Evolutionary conservation across 2,329 filamentous ascomycete species (phyloP), one percentile per base, ranked within the genome.

Genomic region (Cercospora sesami): DNA sequence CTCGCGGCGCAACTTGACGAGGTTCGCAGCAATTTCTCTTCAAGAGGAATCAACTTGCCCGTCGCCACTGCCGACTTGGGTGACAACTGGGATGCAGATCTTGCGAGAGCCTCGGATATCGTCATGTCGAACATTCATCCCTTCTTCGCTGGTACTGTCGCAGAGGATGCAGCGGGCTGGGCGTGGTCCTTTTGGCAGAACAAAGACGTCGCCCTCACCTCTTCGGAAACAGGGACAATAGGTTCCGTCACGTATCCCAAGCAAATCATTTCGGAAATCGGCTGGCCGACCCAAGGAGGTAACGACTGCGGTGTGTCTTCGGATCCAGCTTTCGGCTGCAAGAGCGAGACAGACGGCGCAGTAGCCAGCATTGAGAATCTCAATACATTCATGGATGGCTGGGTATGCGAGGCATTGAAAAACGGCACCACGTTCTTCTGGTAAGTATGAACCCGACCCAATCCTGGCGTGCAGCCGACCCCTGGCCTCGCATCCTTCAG

Each of bases 101-200:
- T 98, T 18, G 91, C 91, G 0, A 74, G 81, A 4, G 84, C 88
- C 62, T 91, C 92, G 51, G 94, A 98, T 79, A 89, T 92, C 75
- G 89, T 98, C 80, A 97, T 98, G 94, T 91, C 92, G 73, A 98
- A 98, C 77, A 92, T 98, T 64, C 95, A 98, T 78, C 94, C 95
- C 0, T 97, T 98, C 85, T 98, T 98, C 77, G 91, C 90, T 0
- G 94, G 94, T 58, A 88, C 92, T 12, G 82, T 86, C 0, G 90
- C 89, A 2, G 82, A 86, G 2, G 78, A 86, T 1, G 92, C 93
- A 0, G 90, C 93, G 0, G 81, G 78, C 7, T 98, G 94, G 94
- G 96, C 94, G 0, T 92, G 85, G 81, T 80, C 80, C 16, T 98
- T 97, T 81, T 98, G 93, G 91, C 81, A 90, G 55, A 82, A 80